Evolutionary conservation across 2,329 filamentous ascomycete species (phyloP).

Genomic region (Sarocladiaceae sp.): DNA sequence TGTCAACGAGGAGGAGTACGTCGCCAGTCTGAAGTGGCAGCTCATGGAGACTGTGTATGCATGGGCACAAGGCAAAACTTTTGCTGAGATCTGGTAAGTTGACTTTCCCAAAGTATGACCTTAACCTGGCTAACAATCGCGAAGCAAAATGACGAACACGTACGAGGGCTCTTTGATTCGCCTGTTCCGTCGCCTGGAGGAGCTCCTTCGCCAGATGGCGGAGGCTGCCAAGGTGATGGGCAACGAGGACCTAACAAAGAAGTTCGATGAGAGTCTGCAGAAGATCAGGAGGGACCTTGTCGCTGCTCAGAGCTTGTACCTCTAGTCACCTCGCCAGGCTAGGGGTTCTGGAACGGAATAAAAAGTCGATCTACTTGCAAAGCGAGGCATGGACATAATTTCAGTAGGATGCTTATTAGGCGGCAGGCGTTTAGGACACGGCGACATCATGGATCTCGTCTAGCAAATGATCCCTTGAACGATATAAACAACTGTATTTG

Average conservation of each 20-base stretch:
- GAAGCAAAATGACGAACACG: constrained; percentile 96
- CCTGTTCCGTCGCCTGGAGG: constrained; percentile 91
- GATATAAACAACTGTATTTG: constrained; percentile 1
- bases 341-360: constrained; percentile 14
- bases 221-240: constrained; percentile 98
- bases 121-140: not conserved
- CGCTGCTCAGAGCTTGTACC: constrained; percentile 86
- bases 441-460: constrained; percentile 12
- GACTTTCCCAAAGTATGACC: not conserved
- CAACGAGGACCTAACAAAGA: constrained; percentile 85
- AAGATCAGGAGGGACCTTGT: constrained; percentile 94
- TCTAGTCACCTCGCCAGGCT: constrained; percentile 56
- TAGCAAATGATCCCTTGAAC: not conserved
- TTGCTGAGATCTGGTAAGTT: constrained; percentile 90
- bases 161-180: constrained; percentile 97
- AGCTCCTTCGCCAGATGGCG: constrained; percentile 89
- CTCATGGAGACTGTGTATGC: constrained; percentile 94
- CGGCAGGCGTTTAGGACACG: constrained; percentile 3
- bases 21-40: constrained; percentile 85
- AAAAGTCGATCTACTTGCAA: not conserved
- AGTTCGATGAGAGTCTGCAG: constrained; percentile 80
- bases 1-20: constrained; percentile 93
- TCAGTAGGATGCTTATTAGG: not conserved
- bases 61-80: constrained; percentile 87
- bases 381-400: constrained; percentile 12